Evolutionary conservation across 768 basidiomycete species (phyloP).

Genomic region (Lepiota brunneoincarnata): DNA sequence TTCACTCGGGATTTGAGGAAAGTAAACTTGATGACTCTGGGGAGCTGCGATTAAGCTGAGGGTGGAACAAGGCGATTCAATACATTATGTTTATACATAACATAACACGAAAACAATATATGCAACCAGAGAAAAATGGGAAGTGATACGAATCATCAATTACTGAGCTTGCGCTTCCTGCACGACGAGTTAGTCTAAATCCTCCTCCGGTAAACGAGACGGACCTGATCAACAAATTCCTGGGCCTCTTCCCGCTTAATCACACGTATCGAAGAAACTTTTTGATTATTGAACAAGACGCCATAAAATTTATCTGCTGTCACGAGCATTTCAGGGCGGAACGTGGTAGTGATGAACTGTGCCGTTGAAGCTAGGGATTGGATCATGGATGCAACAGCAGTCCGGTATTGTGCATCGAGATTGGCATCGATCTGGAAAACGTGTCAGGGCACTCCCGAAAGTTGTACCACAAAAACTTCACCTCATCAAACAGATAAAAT

Average conservation of each 20-base stretch:
- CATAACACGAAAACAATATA: background rate
- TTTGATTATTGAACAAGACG: conserved; percentile 93
- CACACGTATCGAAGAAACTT: conserved; percentile 83
- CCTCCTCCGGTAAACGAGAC: conserved; percentile 15
- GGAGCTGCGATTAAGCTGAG: too few species aligned
- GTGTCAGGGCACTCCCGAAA: background rate
- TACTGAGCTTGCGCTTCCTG: conserved; percentile 33
- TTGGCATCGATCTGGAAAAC: conserved; percentile 86
- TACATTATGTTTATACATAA: too few species aligned
- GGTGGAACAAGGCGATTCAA: too few species aligned
- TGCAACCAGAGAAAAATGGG: too few species aligned
- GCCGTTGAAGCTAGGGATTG: conserved; percentile 82
- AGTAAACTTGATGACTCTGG: too few species aligned
- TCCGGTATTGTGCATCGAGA: conserved; percentile 95
- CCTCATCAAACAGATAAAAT: conserved; percentile 99
- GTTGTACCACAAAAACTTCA: conserved; percentile 19
- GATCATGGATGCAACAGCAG: conserved; percentile 97
- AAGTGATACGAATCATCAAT: background rate
- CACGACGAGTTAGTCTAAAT: background rate
- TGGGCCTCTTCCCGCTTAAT: conserved; percentile 90
- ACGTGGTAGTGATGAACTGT: conserved; percentile 98
- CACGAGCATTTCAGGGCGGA: conserved; percentile 95
- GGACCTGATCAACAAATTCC: conserved; percentile 89
- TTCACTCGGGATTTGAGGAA: too few species aligned
- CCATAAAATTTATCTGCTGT: conserved; percentile 97